A percentile compares a stretch with the other conserved stretches of the same genome.
Evolutionary conservation across 257 asterid genomes (phyloP).

Genomic region (Linderniella brevidens): DNA sequence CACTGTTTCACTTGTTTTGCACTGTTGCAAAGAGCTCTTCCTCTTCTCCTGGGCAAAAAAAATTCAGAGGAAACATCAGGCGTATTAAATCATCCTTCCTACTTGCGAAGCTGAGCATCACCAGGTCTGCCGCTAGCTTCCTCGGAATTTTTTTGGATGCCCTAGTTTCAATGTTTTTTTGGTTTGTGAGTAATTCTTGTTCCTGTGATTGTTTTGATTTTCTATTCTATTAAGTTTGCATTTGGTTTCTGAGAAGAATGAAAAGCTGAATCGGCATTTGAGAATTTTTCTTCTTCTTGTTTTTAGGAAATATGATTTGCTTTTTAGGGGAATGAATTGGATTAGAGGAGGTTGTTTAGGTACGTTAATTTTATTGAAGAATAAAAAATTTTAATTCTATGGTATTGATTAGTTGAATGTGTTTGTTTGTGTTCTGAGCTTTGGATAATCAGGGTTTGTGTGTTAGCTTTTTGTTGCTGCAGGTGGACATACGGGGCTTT

Average conservation of each 20-base stretch:
- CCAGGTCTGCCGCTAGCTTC: not conserved
- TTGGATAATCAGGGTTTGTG: slow-evolving; percentile 7
- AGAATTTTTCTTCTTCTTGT: not conserved
- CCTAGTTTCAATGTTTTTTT: slow-evolving; percentile 13
- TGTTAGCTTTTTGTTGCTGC: slow-evolving; percentile 7
- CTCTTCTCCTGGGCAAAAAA: too few relatives aligned
- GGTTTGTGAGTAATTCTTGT: slow-evolving; percentile 4
- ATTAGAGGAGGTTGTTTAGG: too few relatives aligned
- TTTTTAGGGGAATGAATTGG: too few relatives aligned
- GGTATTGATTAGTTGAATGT: too few relatives aligned
- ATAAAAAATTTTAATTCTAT: too few relatives aligned
- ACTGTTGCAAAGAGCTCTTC: too few relatives aligned
- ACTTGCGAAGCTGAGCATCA: too few relatives aligned
- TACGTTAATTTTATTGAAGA: too few relatives aligned
- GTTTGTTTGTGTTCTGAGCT: not conserved
- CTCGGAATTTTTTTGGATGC: slow-evolving; percentile 1
- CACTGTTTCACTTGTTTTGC: too few relatives aligned
- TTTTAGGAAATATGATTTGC: too few relatives aligned
- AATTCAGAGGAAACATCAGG: too few relatives aligned
- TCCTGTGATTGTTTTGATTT: slow-evolving; percentile 1
- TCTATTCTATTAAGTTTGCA: slow-evolving; percentile 1
- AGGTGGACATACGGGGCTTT: slow-evolving; percentile 16
- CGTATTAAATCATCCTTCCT: too few relatives aligned
- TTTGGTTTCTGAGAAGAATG: not conserved
- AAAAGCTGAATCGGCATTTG: not conserved